Evolutionary conservation across 2,329 filamentous ascomycete genomes (phyloP), one percentile per base, ranked within the genome.

Genomic region (Phialophora chinensis): DNA sequence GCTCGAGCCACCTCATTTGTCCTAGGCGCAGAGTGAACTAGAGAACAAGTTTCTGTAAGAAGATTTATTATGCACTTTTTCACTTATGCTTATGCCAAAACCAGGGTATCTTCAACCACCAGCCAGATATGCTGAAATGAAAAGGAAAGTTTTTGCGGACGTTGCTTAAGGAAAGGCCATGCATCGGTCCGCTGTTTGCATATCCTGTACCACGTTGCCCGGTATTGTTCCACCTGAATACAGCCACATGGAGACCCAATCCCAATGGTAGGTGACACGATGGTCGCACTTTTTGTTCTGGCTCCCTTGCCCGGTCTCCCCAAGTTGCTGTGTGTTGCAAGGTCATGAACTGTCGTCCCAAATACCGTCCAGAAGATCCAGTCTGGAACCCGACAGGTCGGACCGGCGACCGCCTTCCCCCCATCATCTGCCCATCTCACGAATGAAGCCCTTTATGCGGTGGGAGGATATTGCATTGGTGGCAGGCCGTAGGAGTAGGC

Each of bases 401-500:
- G 12, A 27, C 23, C 20, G 47, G 47, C 23, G 5, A 29, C 49
- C 10, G 14, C 49, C 25, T 12, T 12, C 10, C 49, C 49, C 27
- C 23, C 10, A 14, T 29, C 49, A 23, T 52, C 25, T 29, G 25
- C 20, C 49, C 10, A 8, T 52, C 23, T 29, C 20, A 52, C 25
- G 49, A 5, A 52, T 14, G 20, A 27, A 52, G 23, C 38, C 42
- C 11, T 35, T 50, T 60, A 60, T 50, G n/a, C 25, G 25, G 38
- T 44, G n/a, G 59, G 12, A 52, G 59, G 29, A 17, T 38, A 55
- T 17, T 47, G 29, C 47, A 61, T 53, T 17, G 59, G 59, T n/a
- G 70, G 70, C 42, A 72, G 64, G 27, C 71, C 71, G 58, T 73
- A 73, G 14, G 50, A 53, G 67, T 73, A 73, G 4, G 65, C 63